Evolutionary conservation across 352 stramenopile genomes (phyloP), one percentile per base, ranked within the genome.

Genomic region (Phytopythium helicoides): DNA sequence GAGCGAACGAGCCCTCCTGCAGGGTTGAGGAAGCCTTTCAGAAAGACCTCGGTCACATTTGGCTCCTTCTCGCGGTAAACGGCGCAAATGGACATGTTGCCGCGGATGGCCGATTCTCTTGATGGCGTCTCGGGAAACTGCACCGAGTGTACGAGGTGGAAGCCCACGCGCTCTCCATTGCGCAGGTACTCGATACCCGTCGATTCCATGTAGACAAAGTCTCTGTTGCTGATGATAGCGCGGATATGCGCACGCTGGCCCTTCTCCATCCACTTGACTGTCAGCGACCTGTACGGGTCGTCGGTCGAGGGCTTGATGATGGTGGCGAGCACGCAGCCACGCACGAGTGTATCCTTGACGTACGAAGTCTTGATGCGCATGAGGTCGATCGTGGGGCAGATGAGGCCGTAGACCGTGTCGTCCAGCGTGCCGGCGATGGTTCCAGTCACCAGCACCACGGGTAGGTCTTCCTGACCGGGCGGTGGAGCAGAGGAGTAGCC

Each of bases 221-320:
- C 70, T 12, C 63, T 66, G 52, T 77, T 74, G 51, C 73, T 81
- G 5, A 66, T 22, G 6, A 85, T 45, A 1, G 68, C 57, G 25
- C 73, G 70, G 0, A 73, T 25, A 19, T 68, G 65, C 6, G 75
- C 45, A 0, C 68, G 65, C 21, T 62, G 54, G 6, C 58, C 60
- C 10, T 60, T 59, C 52, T 83, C 76, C 9, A 84, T 41, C 76
- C 76, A 87, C 46, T 87, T 81, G 52, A 87, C 53, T 0, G 18
- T 64, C 5, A 74, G 19, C 10, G 60, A 58, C 1, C 60, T 66
- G 52, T 81, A 85, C 34, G 76, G 71, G 10, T 57, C 56, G 9
- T 60, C 40, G 0, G 41, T 35, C 0, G 66, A 78, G 6, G 73
- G 73, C 11, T 37, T 40, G 3, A 66, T 42, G 14, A 87, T 19